A percentile compares a stretch with the other conserved stretches of the same genome.
These are phyloP conservation scores for Calonectria pseudoreteaudii DNA, from an alignment of 2,329 filamentous ascomycete genomes.

Conservation along the genomic window DNA sequence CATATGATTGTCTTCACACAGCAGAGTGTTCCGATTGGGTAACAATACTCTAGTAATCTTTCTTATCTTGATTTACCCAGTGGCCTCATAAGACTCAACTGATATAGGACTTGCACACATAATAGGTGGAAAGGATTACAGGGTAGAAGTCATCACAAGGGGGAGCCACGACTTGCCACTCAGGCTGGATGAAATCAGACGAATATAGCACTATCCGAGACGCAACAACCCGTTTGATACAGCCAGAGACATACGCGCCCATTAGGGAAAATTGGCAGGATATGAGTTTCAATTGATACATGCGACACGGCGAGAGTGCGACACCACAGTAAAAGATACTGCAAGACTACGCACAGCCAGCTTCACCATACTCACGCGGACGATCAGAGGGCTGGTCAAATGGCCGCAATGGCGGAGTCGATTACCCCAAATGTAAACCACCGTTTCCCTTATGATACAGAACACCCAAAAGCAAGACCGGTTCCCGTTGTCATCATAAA, in stretches of 20 bases:
- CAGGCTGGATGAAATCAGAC: background rate
- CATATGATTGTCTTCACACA: background rate
- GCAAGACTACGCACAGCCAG: background rate
- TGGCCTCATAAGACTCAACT: background rate
- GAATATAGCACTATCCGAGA: no score
- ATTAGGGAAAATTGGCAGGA: background rate
- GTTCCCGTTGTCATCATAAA: constrained; percentile 58
- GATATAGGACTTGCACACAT: background rate
- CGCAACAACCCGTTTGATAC: no score
- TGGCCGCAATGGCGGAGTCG: constrained; percentile 42
- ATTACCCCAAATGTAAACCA: constrained; percentile 52
- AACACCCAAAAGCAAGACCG: constrained; percentile 57
- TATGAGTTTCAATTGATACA: background rate
- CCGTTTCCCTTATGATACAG: constrained; percentile 58
- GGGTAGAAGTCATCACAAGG: background rate
- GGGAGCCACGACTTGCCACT: no score
- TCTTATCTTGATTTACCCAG: background rate
- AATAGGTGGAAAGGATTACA: background rate
- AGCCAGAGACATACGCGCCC: no score
- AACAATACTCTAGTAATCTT: background rate
- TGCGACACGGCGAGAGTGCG: background rate
- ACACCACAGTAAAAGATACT: background rate
- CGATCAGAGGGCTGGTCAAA: constrained; percentile 31
- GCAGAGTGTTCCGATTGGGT: background rate
- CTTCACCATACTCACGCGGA: background rate